Evolutionary conservation across 2,329 filamentous ascomycete species (phyloP), one percentile per base, ranked within the genome.

Genomic region (Peltaster fructicola): DNA sequence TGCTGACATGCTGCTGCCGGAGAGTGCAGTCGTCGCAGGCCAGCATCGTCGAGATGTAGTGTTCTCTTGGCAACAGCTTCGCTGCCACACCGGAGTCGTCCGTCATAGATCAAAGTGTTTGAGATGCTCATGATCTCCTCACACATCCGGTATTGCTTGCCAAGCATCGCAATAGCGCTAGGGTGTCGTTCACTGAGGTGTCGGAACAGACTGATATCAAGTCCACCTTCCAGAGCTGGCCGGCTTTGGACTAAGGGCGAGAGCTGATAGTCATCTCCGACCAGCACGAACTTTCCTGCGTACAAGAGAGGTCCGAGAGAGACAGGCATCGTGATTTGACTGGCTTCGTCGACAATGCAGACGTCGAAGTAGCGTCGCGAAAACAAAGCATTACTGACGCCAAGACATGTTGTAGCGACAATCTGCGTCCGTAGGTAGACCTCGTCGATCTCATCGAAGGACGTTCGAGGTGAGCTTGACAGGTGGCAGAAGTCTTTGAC

Each of bases 71-170:
- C 78, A 7, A 95, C 70, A 25, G 65, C 61, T 22, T 75, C 63
- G 4, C 73, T 91, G 13, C 88, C 88, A 44, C 88, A 98, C 41
- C 88, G 85, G 17, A 98, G 63, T 17, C 73, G 68, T 4, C 84
- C 85, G n/a, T 73, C 63, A 53, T 98, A 98, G 41, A 98, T 93
- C 28, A 98, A 65, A 1, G 68, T 77, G 50, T 93, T 98, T 34
- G 81, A 90, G 8, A 98, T 64, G 2, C 74, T 65, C 85, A 95
- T 95, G 32, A 98, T 78, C 33, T 98, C 88, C 38, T 88, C 78
- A 41, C 81, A 92, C 88, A 98, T 98, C 32, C 88, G 80, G 47
- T 98, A 98, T 47, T 98, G 88, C 43, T 93, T 82, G 41, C 88
- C 82, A 2, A 98, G 65, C 34, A 78, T 91, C 33, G 90, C 80